A percentile compares a stretch with the other conserved stretches of the same genome.
phyloP scores from a whole-genome alignment of 352 stramenopile species.

The Elongisporangium undulatum region DNA sequence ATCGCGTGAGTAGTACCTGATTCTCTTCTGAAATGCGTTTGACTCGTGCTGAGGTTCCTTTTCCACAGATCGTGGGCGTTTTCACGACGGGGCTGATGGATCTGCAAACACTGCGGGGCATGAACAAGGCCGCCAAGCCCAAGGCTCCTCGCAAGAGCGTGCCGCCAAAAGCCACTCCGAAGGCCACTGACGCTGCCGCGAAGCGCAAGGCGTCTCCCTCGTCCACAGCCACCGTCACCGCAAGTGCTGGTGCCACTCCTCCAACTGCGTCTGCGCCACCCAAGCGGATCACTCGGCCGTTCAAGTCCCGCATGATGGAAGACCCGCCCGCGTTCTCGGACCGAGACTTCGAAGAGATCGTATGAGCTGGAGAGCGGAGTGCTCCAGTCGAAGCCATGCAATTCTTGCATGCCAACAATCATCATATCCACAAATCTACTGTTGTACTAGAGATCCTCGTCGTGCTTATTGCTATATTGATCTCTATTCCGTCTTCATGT shows the following conservation, averaged over 20 bases:
- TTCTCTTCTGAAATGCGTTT: neutral
- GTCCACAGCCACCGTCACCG: neutral
- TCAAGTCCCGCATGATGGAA: slow-evolving; percentile 81
- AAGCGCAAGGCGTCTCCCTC: slow-evolving; percentile 35
- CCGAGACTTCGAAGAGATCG: slow-evolving; percentile 63
- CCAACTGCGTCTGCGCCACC: slow-evolving; percentile 13
- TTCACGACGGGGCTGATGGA: slow-evolving; percentile 67
- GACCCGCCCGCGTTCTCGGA: slow-evolving; percentile 49
- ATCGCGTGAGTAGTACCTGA: slow-evolving; percentile 31
- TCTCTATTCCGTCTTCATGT: neutral
- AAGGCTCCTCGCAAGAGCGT: slow-evolving; percentile 48
- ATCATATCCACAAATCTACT: slow-evolving; percentile 10
- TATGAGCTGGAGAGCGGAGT: neutral
- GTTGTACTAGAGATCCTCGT: slow-evolving; percentile 10
- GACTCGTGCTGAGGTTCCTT: neutral
- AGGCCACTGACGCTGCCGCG: slow-evolving; percentile 11
- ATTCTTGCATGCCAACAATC: neutral
- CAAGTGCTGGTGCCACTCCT: neutral
- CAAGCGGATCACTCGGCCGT: slow-evolving; percentile 65
- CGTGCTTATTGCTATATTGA: neutral
- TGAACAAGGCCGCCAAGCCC: slow-evolving; percentile 65
- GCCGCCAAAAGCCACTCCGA: slow-evolving; percentile 21
- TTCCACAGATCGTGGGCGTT: slow-evolving; percentile 39
- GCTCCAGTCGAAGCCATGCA: neutral
- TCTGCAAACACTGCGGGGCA: slow-evolving; percentile 49